phyloP scores from a whole-genome alignment of 805 yeast genomes.

The Metschnikowia koreensis region DNA sequence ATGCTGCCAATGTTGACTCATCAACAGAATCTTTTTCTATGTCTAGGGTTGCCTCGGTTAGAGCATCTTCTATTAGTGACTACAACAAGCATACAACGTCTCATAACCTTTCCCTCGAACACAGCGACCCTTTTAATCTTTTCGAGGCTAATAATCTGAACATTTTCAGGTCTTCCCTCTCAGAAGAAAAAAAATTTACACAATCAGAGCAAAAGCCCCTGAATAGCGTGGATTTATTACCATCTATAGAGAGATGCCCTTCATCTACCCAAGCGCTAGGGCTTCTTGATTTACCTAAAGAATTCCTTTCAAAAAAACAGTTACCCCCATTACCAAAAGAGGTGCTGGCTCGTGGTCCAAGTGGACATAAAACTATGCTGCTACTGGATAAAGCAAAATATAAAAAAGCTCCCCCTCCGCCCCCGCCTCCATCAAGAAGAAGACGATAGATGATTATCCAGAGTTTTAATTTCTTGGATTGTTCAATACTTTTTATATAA shows the following conservation, averaged over 20 bases:
- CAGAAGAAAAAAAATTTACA: no score
- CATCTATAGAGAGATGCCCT: constrained; percentile 3
- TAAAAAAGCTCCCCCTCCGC: constrained; percentile 43
- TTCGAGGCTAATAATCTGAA: constrained; percentile 29
- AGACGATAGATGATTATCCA: constrained; percentile 3
- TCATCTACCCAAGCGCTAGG: constrained; percentile 10
- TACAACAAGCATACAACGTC: constrained; percentile 34
- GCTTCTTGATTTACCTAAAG: constrained; percentile 35
- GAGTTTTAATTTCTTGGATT: not conserved
- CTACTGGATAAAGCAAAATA: constrained; percentile 27
- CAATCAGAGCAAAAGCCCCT: not conserved
- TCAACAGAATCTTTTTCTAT: constrained; percentile 17
- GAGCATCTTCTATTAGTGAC: constrained; percentile 34
- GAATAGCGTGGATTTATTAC: not conserved
- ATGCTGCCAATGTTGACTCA: not conserved
- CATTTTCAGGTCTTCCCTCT: constrained; percentile 20
- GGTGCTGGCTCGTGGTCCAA: constrained; percentile 8
- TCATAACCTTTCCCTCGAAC: constrained; percentile 22
- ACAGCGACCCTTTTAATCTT: not conserved
- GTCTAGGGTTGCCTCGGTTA: constrained; percentile 29
- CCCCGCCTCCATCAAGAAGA: constrained; percentile 26
- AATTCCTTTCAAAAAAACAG: constrained; percentile 26
- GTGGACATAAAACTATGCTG: constrained; percentile 1
- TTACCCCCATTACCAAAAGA: constrained; percentile 19
- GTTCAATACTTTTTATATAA: not conserved